Evolutionary conservation across 495 filamentous ascomycete genomes (phyloP).

Genomic region (Aspergillus saccharolyticus): DNA sequence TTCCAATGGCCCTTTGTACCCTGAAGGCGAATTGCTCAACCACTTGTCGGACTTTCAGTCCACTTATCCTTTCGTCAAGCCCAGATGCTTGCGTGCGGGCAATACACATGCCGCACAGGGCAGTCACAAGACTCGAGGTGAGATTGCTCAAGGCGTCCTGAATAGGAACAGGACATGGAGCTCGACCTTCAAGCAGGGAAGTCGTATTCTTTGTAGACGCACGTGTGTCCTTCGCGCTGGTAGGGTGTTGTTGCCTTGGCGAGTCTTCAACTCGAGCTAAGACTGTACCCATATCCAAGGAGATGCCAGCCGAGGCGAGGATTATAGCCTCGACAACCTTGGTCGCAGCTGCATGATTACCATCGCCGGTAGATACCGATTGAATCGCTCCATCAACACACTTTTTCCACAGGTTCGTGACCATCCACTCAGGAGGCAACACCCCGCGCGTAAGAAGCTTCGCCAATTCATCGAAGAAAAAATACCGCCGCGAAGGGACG

Average conservation of each 20-base stretch:
- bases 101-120: conserved; percentile 42
- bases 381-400: conserved; percentile 40
- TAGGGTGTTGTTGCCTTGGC: not conserved
- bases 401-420: conserved; percentile 37
- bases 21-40: conserved; percentile 23
- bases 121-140: conserved; percentile 35
- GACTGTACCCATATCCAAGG: not conserved
- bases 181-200: conserved; percentile 2
- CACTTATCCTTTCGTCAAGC: conserved; percentile 9
- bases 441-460: conserved; percentile 33
- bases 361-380: conserved; percentile 37
- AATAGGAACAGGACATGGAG: conserved; percentile 36
- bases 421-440: conserved; percentile 48
- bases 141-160: conserved; percentile 43
- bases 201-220: conserved; percentile 11
- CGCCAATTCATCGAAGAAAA: conserved; percentile 35
- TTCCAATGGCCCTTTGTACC: conserved; percentile 26
- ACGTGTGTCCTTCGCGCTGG: conserved; percentile 15
- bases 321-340: conserved; percentile 38
- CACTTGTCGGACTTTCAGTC: conserved; percentile 26
- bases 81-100: conserved; percentile 29
- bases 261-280: not conserved
- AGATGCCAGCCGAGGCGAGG: conserved; percentile 26
- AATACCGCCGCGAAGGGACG: conserved; percentile 24
- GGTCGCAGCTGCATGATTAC: conserved; percentile 31